Conservation (phyloP, 108 stramenopile genomes). For the Nannochloropsis salina region DNA sequence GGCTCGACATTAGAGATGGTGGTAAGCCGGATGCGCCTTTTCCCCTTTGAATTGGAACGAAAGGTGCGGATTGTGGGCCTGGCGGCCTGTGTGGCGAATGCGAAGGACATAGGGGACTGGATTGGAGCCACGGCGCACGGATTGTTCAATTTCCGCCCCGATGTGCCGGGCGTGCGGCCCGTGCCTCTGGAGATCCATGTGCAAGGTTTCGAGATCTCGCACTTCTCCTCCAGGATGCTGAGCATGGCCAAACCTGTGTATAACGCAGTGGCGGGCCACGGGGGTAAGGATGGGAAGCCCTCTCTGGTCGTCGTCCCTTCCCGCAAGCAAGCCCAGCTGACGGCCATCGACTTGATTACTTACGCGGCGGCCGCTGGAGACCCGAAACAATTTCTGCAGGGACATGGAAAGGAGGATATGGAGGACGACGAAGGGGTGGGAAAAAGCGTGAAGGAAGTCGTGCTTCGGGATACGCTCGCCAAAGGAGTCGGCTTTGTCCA, state of each 20-base stretch:
- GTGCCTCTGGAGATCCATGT: constrained; percentile 85
- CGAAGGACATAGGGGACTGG: constrained; percentile 95
- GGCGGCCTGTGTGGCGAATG: constrained; percentile 87
- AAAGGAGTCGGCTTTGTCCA: constrained; percentile 88
- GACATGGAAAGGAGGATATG: not conserved
- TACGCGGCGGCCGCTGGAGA: constrained; percentile 59
- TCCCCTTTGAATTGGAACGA: constrained; percentile 53
- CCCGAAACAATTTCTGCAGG: constrained; percentile 32
- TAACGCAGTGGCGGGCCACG: constrained; percentile 61
- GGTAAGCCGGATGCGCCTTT: constrained; percentile 89
- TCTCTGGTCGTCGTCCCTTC: constrained; percentile 87
- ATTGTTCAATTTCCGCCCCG: constrained; percentile 88
- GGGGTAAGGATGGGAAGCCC: constrained; percentile 58
- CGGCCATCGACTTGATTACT: constrained; percentile 93
- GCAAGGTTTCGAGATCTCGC: constrained; percentile 84
- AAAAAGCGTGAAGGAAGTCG: constrained; percentile 61
- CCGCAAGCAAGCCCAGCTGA: constrained; percentile 89
- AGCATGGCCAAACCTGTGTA: constrained; percentile 95
- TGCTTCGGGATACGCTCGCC: constrained; percentile 72
- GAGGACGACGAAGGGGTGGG: constrained; percentile 34
- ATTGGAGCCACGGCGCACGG: constrained; percentile 79
- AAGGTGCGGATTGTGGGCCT: constrained; percentile 69
- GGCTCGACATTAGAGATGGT: constrained; percentile 87
- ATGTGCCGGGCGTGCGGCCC: constrained; percentile 64
- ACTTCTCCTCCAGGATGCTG: constrained; percentile 77